A percentile compares a stretch with the other conserved stretches of the same genome.
These are phyloP conservation scores for Capronia americana DNA, from an alignment of 2,329 filamentous ascomycete genomes.

Conservation along the genomic window DNA sequence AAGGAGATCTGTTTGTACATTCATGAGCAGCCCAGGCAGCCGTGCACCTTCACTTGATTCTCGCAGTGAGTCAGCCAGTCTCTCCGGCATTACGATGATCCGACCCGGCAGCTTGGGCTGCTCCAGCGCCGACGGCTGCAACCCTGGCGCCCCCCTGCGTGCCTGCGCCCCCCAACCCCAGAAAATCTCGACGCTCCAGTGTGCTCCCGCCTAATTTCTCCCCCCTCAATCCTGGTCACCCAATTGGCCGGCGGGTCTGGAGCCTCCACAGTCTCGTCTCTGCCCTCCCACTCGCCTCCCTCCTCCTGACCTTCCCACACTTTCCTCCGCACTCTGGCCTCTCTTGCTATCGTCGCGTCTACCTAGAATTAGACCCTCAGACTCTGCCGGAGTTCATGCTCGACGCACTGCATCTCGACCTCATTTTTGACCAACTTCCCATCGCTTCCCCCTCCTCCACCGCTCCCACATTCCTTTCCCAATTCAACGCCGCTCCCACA, in stretches of 20 bases:
- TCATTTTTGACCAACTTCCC: conserved; percentile 2
- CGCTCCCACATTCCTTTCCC: conserved; percentile 31
- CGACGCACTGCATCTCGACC: conserved; percentile 4
- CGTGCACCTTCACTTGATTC: not conserved
- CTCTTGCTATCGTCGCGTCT: not conserved
- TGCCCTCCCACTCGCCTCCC: not conserved
- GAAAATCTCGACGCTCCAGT: conserved; percentile 11
- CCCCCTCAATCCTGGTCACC: not conserved
- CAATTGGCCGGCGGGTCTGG: conserved; percentile 1
- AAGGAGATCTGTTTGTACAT: not conserved
- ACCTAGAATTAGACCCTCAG: not conserved
- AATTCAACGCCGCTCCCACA: conserved; percentile 20
- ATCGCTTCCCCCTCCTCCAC: conserved; percentile 25
- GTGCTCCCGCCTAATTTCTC: not conserved
- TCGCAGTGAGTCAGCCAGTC: not conserved
- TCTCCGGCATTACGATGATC: not conserved
- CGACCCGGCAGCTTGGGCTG: not conserved
- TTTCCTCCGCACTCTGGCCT: conserved; percentile 3
- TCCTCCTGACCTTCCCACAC: conserved; percentile 6
- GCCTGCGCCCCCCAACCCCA: too few species aligned
- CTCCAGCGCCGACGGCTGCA: not conserved
- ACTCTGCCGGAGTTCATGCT: conserved; percentile 1
- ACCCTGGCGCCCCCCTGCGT: not conserved
- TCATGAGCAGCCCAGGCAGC: not conserved
- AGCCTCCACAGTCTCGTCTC: not conserved